Evolutionary conservation across 768 basidiomycete genomes (phyloP).

Genomic region (Wakefieldia striispora): DNA sequence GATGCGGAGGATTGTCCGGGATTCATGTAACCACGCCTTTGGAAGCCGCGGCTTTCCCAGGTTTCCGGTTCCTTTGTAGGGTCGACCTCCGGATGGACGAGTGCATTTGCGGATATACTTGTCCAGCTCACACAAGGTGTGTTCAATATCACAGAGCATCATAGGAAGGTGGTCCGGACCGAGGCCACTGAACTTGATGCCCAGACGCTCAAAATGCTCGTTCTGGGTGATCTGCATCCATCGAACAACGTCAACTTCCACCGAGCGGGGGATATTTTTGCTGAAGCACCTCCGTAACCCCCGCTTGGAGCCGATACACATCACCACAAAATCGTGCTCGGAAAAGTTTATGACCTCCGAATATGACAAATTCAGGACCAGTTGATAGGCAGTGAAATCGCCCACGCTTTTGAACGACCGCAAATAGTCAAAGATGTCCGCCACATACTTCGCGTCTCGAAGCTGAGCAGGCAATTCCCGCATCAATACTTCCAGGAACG

Average conservation of each 20-base stretch:
- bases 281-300: slow-evolving; percentile 73
- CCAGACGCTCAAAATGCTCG: slow-evolving; percentile 59
- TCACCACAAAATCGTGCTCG: slow-evolving; percentile 65
- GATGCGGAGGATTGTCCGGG: slow-evolving; percentile 42
- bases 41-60: slow-evolving; percentile 39
- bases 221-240: slow-evolving; percentile 62
- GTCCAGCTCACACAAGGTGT: slow-evolving; percentile 75
- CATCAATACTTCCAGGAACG: slow-evolving; percentile 59
- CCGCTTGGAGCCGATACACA: slow-evolving; percentile 63
- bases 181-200: slow-evolving; percentile 50
- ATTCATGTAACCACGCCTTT: slow-evolving; percentile 54
- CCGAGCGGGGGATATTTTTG: slow-evolving; percentile 35
- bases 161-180: slow-evolving; percentile 50
- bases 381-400: slow-evolving; percentile 71
- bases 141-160: slow-evolving; percentile 72
- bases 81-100: slow-evolving; percentile 31
- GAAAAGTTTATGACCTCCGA: slow-evolving; percentile 57
- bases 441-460: slow-evolving; percentile 48
- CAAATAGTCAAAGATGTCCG: slow-evolving; percentile 62
- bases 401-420: slow-evolving; percentile 67
- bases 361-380: slow-evolving; percentile 59
- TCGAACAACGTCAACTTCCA: slow-evolving; percentile 58
- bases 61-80: slow-evolving; percentile 34
- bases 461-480: slow-evolving; percentile 52
- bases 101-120: slow-evolving; percentile 60